Percentiles rank a stretch among this genome's conserved stretches.
Conservation (phyloP, 768 basidiomycete species). For the Leccinum imitatum region DNA sequence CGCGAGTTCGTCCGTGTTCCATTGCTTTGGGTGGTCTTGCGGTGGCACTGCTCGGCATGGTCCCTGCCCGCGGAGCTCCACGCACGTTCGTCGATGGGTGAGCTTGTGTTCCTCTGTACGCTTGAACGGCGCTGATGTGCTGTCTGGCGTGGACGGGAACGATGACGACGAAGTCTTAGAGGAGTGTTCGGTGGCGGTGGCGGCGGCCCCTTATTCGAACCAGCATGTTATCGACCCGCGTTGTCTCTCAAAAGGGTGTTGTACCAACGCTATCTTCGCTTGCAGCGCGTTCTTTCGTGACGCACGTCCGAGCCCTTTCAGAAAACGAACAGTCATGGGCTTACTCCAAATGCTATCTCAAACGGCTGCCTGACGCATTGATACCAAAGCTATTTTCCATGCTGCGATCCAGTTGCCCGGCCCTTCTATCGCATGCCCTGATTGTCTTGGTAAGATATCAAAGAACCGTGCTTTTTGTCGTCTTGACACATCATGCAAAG, state of each 20-base stretch:
- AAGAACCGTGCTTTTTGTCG: not conserved
- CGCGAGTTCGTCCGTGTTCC: conserved; percentile 44
- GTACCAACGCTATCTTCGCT: conserved; percentile 49
- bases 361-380: conserved; percentile 23
- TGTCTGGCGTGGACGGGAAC: conserved; percentile 25
- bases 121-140: not conserved
- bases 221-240: conserved; percentile 29
- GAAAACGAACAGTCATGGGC: conserved; percentile 41
- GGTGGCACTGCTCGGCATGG: conserved; percentile 33
- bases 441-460: conserved; percentile 49
- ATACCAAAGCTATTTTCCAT: conserved; percentile 51
- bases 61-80: conserved; percentile 33
- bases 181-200: no score
- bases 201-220: no score
- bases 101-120: conserved; percentile 9
- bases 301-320: conserved; percentile 42
- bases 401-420: conserved; percentile 48
- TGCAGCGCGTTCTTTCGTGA: conserved; percentile 53
- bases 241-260: conserved; percentile 28
- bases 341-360: conserved; percentile 39
- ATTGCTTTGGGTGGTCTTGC: not conserved
- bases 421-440: conserved; percentile 32
- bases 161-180: no score
- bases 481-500: conserved; percentile 36
- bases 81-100: conserved; percentile 16